A percentile compares a stretch with the other conserved stretches of the same genome.
Conservation (phyloP, 108 stramenopile genomes). For the Aurantiochytrium sp. region DNA sequence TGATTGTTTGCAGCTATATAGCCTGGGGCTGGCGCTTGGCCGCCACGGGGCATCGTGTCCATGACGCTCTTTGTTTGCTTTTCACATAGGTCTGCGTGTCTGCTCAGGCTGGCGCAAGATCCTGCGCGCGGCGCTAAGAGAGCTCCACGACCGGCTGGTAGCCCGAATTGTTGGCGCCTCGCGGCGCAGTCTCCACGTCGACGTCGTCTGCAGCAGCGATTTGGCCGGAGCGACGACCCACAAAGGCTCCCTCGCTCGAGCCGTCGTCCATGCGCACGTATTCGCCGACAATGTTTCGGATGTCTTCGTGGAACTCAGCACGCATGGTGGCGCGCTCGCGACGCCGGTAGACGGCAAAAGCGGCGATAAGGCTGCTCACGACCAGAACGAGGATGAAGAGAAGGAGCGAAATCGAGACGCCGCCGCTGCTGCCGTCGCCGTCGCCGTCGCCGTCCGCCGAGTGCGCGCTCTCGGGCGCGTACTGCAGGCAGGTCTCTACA, state of each 20-base stretch:
- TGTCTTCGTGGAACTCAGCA: not conserved
- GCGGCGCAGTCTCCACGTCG: too few species aligned
- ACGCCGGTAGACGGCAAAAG: not conserved
- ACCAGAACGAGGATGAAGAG: not conserved
- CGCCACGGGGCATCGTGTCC: not conserved
- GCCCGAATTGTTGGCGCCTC: too few species aligned
- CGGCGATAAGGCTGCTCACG: not conserved
- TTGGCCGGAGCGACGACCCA: not conserved
- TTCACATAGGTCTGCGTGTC: too few species aligned
- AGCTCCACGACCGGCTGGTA: too few species aligned
- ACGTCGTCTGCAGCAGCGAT: too few species aligned
- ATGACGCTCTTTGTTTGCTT: too few species aligned
- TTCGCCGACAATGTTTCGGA: conserved; percentile 4
- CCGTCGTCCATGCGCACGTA: not conserved
- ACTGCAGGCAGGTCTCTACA: not conserved
- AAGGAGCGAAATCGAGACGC: not conserved
- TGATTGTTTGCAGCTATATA: too few species aligned
- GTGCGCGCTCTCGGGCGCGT: not conserved
- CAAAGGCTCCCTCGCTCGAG: not conserved
- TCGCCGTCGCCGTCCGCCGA: not conserved
- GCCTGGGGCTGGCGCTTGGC: too few species aligned
- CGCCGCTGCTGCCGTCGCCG: not conserved
- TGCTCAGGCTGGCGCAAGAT: too few species aligned
- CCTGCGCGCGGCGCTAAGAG: too few species aligned
- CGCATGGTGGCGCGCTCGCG: not conserved